Conservation (phyloP, 2,329 filamentous ascomycete species). For the Verticillium nubilum region DNA sequence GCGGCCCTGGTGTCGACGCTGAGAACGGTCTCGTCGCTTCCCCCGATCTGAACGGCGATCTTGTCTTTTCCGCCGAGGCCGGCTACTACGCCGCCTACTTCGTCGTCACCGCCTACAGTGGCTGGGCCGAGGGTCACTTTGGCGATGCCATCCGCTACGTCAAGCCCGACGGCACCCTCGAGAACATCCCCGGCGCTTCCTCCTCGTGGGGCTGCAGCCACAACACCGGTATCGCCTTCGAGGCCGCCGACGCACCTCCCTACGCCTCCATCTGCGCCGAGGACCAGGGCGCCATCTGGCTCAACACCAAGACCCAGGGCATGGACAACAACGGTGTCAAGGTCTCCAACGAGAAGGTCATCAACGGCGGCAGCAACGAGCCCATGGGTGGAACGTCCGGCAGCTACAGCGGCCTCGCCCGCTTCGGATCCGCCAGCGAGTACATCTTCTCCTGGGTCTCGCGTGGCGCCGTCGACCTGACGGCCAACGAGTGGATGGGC, state of each 20-base stretch:
- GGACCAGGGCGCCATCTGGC: conserved; percentile 59
- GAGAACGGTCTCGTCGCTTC: conserved; percentile 41
- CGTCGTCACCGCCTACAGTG: conserved; percentile 53
- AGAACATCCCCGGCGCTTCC: conserved; percentile 45
- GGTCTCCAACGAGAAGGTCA: conserved; percentile 57
- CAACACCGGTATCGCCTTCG: conserved; percentile 60
- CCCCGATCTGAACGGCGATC: conserved; percentile 57
- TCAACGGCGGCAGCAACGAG: conserved; percentile 53
- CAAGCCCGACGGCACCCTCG: conserved; percentile 43
- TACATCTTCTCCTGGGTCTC: conserved; percentile 62
- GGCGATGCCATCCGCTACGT: conserved; percentile 44
- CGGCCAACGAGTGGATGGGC: conserved; percentile 53
- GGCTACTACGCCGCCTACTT: conserved; percentile 58
- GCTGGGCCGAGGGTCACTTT: conserved; percentile 48
- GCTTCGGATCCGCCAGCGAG: conserved; percentile 41
- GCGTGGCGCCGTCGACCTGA: conserved; percentile 50
- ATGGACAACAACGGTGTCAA: conserved; percentile 50
- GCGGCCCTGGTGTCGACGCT: conserved; percentile 47
- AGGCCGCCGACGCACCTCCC: conserved; percentile 51
- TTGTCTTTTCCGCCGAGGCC: conserved; percentile 51
- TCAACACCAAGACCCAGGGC: conserved; percentile 53
- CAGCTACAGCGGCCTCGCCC: conserved; percentile 52
- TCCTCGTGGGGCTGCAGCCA: conserved; percentile 57
- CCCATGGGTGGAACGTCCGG: conserved; percentile 59
- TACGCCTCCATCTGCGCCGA: conserved; percentile 56